Base-by-base conservation (phyloP, 768 basidiomycete species). In the Xerocomus spinulosus region DNA sequence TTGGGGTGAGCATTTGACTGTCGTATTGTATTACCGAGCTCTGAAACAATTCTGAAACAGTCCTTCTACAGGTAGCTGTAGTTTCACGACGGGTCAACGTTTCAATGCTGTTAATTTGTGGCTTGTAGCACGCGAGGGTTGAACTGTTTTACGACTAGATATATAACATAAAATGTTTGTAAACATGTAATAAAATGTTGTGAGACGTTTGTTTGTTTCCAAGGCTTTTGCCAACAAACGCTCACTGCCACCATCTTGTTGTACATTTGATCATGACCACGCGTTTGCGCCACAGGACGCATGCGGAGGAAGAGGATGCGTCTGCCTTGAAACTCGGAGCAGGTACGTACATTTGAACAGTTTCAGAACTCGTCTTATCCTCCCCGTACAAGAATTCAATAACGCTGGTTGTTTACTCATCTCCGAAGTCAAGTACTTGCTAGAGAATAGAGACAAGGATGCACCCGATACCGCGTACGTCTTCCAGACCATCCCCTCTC, bases 331-430 rank as follows among this genome's bases (percentile, higher is more conserved):
- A 92, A 63, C 82, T 92, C 23, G 90, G 90, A 15, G 68, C 81
- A 56, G 88, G 87, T 83, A 51, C 30, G 46, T 52, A 15, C 24
- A 20, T 29, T 17, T 26, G n/a, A 33, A 6, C 21, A 20, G 32
- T 41, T 20, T 29, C 23, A 32, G 26, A 17, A 38, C 28, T 13
- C 10, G 29, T 28, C 23, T 44, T 15, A 24, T 4, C 45, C 26
- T 33, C 24, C n/a, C n/a, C n/a, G 53, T 12, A 36, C 35, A 14
- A 91, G 92, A 91, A 63, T 94, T 94, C 71, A 90, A 90, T 71
- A 90, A 92, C 54, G 87, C 87, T 5, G 91, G 88, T 74, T 92
- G 88, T 67, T 67, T 95, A 61, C 77, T 92, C 58, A 92, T 94
- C 51, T 92, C 90, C 1, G 92, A 95, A 62, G 92, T 94, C 64